Conservation (phyloP, 164 flowering plant species). For the Dillenia turbinata region DNA sequence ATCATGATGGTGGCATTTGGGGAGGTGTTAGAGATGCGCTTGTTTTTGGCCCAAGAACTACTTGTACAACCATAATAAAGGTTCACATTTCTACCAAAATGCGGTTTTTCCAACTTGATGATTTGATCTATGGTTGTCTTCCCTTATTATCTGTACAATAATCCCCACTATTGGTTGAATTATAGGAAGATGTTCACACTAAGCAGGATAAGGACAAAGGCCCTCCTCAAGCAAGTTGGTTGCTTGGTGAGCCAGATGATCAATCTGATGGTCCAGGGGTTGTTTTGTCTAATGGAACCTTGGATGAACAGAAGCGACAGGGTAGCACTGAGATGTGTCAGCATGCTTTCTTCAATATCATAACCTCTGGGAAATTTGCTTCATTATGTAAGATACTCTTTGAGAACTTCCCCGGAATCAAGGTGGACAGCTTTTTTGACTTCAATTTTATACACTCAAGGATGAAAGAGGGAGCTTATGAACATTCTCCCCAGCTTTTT, state of each 20-base stretch:
- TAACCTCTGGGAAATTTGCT: constrained; percentile 56
- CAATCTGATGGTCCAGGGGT: constrained; percentile 14
- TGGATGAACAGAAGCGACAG: constrained; percentile 1
- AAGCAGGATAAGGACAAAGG: constrained; percentile 9
- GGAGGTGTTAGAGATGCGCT: constrained; percentile 39
- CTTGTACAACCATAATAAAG: constrained; percentile 5
- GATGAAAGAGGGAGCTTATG: constrained; percentile 70
- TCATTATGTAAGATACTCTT: constrained; percentile 54
- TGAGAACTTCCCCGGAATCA: constrained; percentile 64
- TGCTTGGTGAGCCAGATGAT: constrained; percentile 16
- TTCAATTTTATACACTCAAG: constrained; percentile 44
- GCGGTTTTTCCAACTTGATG: no score
- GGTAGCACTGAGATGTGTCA: constrained; percentile 37
- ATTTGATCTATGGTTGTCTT: no score
- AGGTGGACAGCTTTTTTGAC: constrained; percentile 42
- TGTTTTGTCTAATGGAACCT: constrained; percentile 23
- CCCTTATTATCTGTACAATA: no score
- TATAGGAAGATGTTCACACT: constrained; percentile 28
- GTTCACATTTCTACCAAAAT: background rate
- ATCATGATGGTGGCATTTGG: constrained; percentile 33
- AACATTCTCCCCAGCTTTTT: constrained; percentile 57
- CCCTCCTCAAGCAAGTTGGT: constrained; percentile 8
- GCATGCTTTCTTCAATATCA: constrained; percentile 36
- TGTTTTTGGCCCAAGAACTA: constrained; percentile 15
- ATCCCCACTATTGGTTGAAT: background rate